These are phyloP conservation scores for Pseudohalonectria lignicola DNA, from an alignment of 2,329 filamentous ascomycete species.

Conservation along the genomic window DNA sequence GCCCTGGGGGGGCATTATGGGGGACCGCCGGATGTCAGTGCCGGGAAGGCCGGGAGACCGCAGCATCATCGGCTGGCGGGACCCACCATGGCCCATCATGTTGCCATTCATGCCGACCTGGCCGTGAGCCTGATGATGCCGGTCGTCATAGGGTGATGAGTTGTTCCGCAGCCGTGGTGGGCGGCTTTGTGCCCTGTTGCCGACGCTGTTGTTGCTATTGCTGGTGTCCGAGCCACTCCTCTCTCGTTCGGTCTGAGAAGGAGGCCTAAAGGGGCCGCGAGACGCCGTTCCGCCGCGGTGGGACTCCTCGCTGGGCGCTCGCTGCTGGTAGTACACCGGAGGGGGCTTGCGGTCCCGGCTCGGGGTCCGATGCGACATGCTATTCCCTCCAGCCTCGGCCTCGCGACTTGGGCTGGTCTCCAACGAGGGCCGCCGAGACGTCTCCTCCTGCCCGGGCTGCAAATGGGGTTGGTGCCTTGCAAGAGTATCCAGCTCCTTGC, in stretches of 20 bases:
- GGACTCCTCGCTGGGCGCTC: constrained; percentile 30
- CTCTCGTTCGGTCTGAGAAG: constrained; percentile 31
- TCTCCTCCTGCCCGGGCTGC: background rate
- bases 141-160: constrained; percentile 24
- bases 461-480: constrained; percentile 23
- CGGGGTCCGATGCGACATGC: constrained; percentile 22
- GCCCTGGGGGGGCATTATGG: constrained; percentile 32
- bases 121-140: too few species aligned
- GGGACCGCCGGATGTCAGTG: constrained; percentile 34
- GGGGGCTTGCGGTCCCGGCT: constrained; percentile 33
- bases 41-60: constrained; percentile 37
- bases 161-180: constrained; percentile 27
- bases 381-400: background rate
- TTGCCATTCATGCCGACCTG: constrained; percentile 8
- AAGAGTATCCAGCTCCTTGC: constrained; percentile 40
- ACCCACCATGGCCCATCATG: background rate
- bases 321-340: constrained; percentile 31
- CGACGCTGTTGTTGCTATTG: too few species aligned
- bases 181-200: constrained; percentile 25
- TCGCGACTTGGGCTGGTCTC: too few species aligned
- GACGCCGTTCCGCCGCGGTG: constrained; percentile 15
- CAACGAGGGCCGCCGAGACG: background rate
- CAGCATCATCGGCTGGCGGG: constrained; percentile 16
- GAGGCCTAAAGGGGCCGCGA: constrained; percentile 14
- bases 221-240: constrained; percentile 46